Evolutionary conservation across 805 yeast species (phyloP), one percentile per base, ranked within the genome.

Genomic region (Ogataea paraovalis): DNA sequence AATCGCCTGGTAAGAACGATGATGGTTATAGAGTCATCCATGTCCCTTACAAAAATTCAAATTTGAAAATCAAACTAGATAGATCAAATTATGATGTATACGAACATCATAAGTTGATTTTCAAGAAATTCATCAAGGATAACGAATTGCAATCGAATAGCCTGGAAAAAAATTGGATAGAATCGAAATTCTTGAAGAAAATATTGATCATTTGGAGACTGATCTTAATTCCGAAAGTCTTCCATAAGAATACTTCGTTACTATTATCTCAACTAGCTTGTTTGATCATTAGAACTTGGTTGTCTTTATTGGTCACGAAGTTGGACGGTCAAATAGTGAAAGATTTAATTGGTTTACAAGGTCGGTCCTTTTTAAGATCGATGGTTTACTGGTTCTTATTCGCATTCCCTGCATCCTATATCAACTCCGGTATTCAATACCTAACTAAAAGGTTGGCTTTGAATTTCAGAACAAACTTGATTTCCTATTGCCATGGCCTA

Each of bases 321-420:
- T 72, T 91, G 43, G 98, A 91, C 65, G 97, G 97, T 58, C 92
- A 87, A 64, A 85, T 91, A 43, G 96, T 90, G 40, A 84, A 87
- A 63, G 92, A 90, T 65, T 78, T 91, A 60, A 88, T 91, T 55
- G 83, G 89, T 16, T 89, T 90, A 16, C 81, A 84, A 53, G 88
- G 90, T 18, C 76, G 72, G 54, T 83, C 83, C 45, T 91, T 91
- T 57, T 64, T 82, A 37, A 72, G 87, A 49, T 96, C 91, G 63
- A 72, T 91, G 64, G 76, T 80, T 9, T 85, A 86, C 65, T 91
- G 97, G 97, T 79, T 91, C 49, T 67, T 87, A 50, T 82, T 91
- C 61, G 97, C 97, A 0, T 80, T 91, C 52, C 98, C 98, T 2
- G 96, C 97, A 0, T 83, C 94, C 2, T 91, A 88, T 65, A 86